phyloP scores from a whole-genome alignment of 352 stramenopile genomes.

The Globisporangium okanoganense region DNA sequence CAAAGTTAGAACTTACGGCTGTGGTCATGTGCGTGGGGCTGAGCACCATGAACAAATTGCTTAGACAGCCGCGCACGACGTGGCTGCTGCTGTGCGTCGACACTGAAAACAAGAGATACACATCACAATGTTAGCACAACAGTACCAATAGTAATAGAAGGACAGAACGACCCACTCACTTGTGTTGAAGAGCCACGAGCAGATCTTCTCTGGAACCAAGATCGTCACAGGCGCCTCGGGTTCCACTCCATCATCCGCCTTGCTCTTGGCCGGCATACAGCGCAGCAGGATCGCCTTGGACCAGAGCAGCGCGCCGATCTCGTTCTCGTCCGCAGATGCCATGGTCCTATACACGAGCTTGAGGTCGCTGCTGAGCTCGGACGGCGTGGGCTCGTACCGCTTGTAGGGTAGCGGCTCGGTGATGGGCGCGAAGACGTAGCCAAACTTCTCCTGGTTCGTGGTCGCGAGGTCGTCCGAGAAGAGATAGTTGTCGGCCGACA shows the following conservation, averaged over 20 bases:
- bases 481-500: constrained; percentile 56
- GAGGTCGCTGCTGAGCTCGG: constrained; percentile 50
- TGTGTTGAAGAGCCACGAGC: constrained; percentile 74
- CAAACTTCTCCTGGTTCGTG: constrained; percentile 64
- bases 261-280: constrained; percentile 35
- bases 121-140: background rate
- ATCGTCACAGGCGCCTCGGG: constrained; percentile 5
- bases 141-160: background rate
- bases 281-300: constrained; percentile 68
- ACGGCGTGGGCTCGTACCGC: constrained; percentile 52
- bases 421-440: constrained; percentile 80
- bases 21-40: constrained; percentile 1
- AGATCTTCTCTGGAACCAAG: constrained; percentile 50
- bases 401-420: constrained; percentile 54
- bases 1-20: constrained; percentile 8
- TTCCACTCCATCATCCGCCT: background rate
- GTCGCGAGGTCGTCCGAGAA: constrained; percentile 37
- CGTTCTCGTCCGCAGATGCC: constrained; percentile 42
- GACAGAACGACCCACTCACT: constrained; percentile 33
- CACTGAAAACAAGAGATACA: constrained; percentile 32
- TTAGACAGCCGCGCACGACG: constrained; percentile 66
- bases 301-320: constrained; percentile 61
- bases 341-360: constrained; percentile 61
- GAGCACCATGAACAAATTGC: constrained; percentile 60
- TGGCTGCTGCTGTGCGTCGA: constrained; percentile 63